Conservation (phyloP, 768 basidiomycete species). For the Rhizopogon rudus region DNA sequence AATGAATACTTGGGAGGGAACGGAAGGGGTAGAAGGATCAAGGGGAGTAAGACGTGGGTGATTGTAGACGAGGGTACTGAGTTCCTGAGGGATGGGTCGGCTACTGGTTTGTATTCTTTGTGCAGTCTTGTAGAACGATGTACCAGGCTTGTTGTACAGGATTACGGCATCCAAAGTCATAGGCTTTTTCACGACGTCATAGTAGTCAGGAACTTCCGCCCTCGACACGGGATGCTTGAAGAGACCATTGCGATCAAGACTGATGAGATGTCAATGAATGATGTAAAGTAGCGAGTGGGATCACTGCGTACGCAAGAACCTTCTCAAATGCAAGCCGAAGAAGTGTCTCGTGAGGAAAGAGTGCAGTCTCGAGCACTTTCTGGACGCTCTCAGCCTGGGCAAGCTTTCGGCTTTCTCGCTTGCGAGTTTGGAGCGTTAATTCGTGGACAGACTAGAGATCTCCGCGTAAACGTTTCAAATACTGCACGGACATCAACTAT, state of each 20-base stretch:
- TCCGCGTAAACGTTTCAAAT: slow-evolving; percentile 58
- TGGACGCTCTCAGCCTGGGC: slow-evolving; percentile 63
- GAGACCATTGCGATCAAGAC: slow-evolving; percentile 65
- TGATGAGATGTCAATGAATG: slow-evolving; percentile 26
- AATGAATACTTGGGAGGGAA: slow-evolving; percentile 20
- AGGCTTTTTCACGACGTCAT: slow-evolving; percentile 76
- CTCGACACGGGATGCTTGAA: slow-evolving; percentile 84
- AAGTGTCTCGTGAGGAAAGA: slow-evolving; percentile 63
- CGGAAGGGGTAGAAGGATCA: neutral
- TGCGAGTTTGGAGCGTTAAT: slow-evolving; percentile 61
- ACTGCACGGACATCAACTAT: slow-evolving; percentile 23
- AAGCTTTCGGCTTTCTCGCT: slow-evolving; percentile 81
- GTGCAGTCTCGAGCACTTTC: slow-evolving; percentile 51
- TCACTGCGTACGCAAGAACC: slow-evolving; percentile 55
- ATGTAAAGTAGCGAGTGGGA: neutral
- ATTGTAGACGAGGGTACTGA: slow-evolving; percentile 12
- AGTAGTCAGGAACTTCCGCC: slow-evolving; percentile 84
- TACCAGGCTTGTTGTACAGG: slow-evolving; percentile 77
- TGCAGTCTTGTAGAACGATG: slow-evolving; percentile 66
- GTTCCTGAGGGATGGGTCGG: slow-evolving; percentile 30
- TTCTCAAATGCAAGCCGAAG: slow-evolving; percentile 65
- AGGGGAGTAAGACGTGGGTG: slow-evolving; percentile 9
- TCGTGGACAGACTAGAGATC: slow-evolving; percentile 74
- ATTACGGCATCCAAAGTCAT: slow-evolving; percentile 87
- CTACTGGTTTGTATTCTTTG: slow-evolving; percentile 47